Evolutionary conservation across 306 rosid genomes (phyloP), one percentile per base, ranked within the genome.

Genomic region (Lithocarpus polystachyus): DNA sequence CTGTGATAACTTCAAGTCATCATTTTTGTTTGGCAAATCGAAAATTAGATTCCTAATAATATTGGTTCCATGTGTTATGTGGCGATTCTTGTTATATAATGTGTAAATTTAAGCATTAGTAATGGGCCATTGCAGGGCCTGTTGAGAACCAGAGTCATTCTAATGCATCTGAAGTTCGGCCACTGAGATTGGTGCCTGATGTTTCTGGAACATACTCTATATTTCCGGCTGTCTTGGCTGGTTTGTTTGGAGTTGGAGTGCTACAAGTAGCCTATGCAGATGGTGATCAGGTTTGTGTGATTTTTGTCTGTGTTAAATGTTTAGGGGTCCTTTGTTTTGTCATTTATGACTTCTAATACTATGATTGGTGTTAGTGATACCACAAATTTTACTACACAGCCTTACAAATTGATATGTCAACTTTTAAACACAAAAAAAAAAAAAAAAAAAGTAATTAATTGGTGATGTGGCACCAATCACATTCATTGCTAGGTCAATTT

Each of bases 261-360:
- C 70, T 77, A 60, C 84, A 87, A 73, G 74, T 71, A 51, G 89
- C 91, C 0, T 80, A 86, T 62, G 90, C 97, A 0, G 98, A 92
- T 33, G 89, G 83, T 17, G 84, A 71, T 1, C 87, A 80, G 89
- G 98, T 88, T 22, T 51, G 56, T 82, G 40, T 57, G 55, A 23
- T 31, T 14, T 15, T 4, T 68, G 68, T 61, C 23, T 5, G 53
- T 14, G 18, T 28, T 31, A 14, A 5, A 0, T 62, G 40, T 62
- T 33, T n/a, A 57, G 64, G 23, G 11, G 12, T 22, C 64, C 64
- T 22, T 2, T 22, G 17, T 57, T 57, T 13, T 57, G 17, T 19
- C 14, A 22, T 22, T 3, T 57, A n/a, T 57, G 5, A n/a, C 13
- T 57, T 57, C 4, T 10, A 10, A 40, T 40, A 40, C 45, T 37